Conservation (phyloP, 768 basidiomycete genomes). For the Suillus luteus region DNA sequence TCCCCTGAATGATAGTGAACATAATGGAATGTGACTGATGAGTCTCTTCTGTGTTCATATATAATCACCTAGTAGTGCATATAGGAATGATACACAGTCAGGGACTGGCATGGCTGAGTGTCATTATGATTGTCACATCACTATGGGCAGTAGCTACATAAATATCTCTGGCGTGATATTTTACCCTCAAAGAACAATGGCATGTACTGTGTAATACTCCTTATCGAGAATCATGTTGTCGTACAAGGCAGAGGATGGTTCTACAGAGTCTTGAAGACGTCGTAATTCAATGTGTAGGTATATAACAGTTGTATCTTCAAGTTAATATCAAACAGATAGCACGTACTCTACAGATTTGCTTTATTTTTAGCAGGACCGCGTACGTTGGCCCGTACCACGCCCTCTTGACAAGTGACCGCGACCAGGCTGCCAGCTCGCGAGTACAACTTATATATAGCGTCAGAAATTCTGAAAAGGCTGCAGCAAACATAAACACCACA, state of each 20-base stretch:
- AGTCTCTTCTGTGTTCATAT: too few relatives aligned
- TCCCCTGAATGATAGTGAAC: too few relatives aligned
- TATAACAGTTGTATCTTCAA: background rate
- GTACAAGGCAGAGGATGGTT: background rate
- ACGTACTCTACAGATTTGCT: slow-evolving; percentile 36
- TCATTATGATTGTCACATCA: background rate
- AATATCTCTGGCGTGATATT: background rate
- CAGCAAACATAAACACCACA: slow-evolving; percentile 23
- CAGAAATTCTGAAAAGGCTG: slow-evolving; percentile 1
- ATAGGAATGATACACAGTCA: too few relatives aligned
- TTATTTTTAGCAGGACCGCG: slow-evolving; percentile 40
- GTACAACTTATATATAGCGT: slow-evolving; percentile 53
- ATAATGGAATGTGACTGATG: too few relatives aligned
- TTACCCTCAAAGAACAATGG: background rate
- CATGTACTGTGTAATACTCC: background rate
- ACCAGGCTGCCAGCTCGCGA: slow-evolving; percentile 64
- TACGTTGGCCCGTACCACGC: slow-evolving; percentile 64
- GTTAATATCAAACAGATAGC: background rate
- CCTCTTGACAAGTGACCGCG: slow-evolving; percentile 82
- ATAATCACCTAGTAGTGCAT: too few relatives aligned
- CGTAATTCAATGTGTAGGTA: background rate
- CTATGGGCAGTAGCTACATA: background rate
- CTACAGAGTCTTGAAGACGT: background rate
- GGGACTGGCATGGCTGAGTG: too few relatives aligned
- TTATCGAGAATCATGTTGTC: background rate